Percentiles rank a stretch among this genome's conserved stretches.
These are phyloP conservation scores for Arbutus unedo DNA, from an alignment of 148 eudicot genomes.

Conservation along the genomic window DNA sequence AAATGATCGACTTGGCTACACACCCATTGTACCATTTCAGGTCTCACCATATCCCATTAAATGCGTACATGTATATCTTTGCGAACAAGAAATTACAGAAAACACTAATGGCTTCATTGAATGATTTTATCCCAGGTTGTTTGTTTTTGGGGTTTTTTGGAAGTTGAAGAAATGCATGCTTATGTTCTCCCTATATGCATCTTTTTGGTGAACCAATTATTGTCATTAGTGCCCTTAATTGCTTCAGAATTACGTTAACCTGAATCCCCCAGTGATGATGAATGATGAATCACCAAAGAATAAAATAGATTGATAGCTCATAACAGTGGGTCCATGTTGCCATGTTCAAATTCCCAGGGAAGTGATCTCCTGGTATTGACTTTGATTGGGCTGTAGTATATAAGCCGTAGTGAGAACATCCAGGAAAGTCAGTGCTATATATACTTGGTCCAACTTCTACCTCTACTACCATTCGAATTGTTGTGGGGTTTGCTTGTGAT, in stretches of 20 bases:
- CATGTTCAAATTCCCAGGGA: not conserved
- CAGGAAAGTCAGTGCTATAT: not conserved
- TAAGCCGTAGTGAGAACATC: not conserved
- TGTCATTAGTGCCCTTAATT: not conserved
- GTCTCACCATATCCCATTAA: constrained; percentile 29
- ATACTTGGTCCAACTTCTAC: not conserved
- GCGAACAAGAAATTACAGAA: not conserved
- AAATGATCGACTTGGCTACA: constrained; percentile 87
- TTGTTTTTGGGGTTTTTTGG: not conserved
- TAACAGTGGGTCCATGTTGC: not conserved
- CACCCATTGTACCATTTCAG: constrained; percentile 87
- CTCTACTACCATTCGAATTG: not conserved
- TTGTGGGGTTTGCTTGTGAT: not conserved
- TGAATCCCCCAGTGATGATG: not conserved
- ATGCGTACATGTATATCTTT: not conserved
- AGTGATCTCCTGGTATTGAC: not conserved
- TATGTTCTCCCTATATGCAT: not conserved
- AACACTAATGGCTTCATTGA: too few species aligned
- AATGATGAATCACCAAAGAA: not conserved
- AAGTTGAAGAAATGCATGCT: not conserved
- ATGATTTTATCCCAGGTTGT: not conserved
- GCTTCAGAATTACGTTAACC: too few species aligned
- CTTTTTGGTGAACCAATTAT: not conserved
- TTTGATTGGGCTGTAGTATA: not conserved
- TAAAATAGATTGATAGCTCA: not conserved